Percentiles rank a stretch among this genome's conserved stretches.
phyloP scores from a whole-genome alignment of 768 basidiomycete genomes.

The Leccinum olivaceopallidum region DNA sequence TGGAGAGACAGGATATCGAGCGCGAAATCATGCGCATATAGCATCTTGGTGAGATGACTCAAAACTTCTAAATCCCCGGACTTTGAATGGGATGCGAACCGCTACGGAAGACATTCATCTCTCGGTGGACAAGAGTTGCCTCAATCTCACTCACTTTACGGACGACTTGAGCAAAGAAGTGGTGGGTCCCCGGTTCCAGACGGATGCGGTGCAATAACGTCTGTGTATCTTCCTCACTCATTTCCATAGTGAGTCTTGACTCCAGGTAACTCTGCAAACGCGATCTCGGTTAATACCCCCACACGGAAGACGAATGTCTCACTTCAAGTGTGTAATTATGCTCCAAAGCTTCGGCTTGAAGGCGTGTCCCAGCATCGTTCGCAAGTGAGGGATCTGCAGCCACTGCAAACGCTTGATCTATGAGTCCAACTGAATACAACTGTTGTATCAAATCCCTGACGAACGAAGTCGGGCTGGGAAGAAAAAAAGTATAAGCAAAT shows the following conservation, averaged over 20 bases:
- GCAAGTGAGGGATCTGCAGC: constrained; percentile 53
- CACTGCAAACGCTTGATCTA: constrained; percentile 53
- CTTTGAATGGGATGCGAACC: constrained; percentile 52
- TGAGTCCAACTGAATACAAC: constrained; percentile 50
- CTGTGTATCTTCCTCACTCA: constrained; percentile 38
- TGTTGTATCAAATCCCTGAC: constrained; percentile 45
- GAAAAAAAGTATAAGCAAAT: constrained; percentile 11
- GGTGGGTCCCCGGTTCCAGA: constrained; percentile 58
- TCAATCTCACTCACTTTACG: constrained; percentile 47
- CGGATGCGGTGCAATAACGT: constrained; percentile 43
- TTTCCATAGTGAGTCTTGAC: constrained; percentile 55
- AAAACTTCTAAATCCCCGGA: constrained; percentile 67
- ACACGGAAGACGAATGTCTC: constrained; percentile 7
- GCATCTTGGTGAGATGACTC: constrained; percentile 66
- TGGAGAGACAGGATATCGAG: constrained; percentile 74
- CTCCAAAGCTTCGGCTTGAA: constrained; percentile 63
- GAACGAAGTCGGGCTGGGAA: constrained; percentile 25
- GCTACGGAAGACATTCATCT: constrained; percentile 40
- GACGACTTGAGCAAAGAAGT: constrained; percentile 54
- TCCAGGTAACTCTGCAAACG: constrained; percentile 46
- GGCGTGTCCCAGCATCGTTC: constrained; percentile 47
- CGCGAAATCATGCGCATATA: constrained; percentile 57
- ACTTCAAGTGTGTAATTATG: constrained; percentile 61
- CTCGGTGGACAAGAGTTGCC: background rate
- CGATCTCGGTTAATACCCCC: constrained; percentile 8